Evolutionary conservation across 2,329 filamentous ascomycete species (phyloP), one percentile per base, ranked within the genome.

Genomic region (Aspergillus eucalypticola): DNA sequence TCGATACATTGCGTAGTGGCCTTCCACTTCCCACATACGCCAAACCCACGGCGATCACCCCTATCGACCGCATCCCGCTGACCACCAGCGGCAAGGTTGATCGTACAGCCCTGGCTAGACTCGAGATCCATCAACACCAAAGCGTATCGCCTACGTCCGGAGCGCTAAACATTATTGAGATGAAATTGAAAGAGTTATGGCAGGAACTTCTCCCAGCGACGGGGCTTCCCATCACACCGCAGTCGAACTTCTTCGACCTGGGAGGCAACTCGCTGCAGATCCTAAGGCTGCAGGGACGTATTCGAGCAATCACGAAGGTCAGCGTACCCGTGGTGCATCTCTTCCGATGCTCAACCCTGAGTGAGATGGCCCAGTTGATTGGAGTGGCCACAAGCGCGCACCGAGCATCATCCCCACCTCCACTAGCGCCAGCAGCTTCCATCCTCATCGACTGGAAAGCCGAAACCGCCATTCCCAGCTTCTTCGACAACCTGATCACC

Each of bases 251-350:
- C 51, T 74, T 73, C 54, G 52, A 50, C 5, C 56, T 69, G 8
- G 72, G 70, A 10, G 72, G 71, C 17, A 73, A 71, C 48, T 73
- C 71, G 8, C 60, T 74, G 3, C 59, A 70, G 4, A 5, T 73
- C 27, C 32, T 73, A 10, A 57, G 58, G 15, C 73, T 85, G 0
- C 49, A 52, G 21, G 49, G 27, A 0, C 21, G 21, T 5, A 15
- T 52, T 4, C 25, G 32, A 11, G n/a, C 29, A 23, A 19, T 32
- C 15, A 10, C 32, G 5, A 6, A 8, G 4, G n/a, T 29, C 13
- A 7, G 2, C 6, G 6, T 52, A 8, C 27, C 49, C 5, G 19
- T 52, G 11, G 10, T 13, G 2, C 13, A 29, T 11, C 49, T 52
- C 10, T 52, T 35, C 17, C 49, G 8, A 29, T 32, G n/a, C 49